Conservation (phyloP, 768 basidiomycete species). For the Lactarius hatsudake region DNA sequence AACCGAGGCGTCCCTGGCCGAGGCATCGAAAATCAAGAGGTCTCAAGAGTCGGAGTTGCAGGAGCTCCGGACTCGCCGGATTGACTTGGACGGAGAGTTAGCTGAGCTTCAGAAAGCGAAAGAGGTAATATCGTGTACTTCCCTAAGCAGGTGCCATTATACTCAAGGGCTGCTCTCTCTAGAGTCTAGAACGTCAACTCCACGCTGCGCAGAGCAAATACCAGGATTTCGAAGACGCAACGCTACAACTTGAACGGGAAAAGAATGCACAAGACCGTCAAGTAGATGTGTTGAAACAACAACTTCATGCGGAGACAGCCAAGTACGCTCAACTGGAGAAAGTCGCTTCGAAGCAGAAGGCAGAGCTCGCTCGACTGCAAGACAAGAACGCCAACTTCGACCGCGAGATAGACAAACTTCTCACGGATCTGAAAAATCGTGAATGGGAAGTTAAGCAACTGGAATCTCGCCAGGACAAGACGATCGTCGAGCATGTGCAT, state of each 20-base stretch:
- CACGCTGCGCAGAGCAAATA: constrained; percentile 67
- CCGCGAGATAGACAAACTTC: constrained; percentile 73
- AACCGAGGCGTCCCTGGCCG: constrained; percentile 47
- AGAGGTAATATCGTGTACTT: constrained; percentile 53
- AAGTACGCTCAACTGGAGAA: constrained; percentile 79
- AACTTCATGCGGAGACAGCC: constrained; percentile 68
- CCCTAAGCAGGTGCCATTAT: neutral
- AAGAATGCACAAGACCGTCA: constrained; percentile 71
- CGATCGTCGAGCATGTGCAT: constrained; percentile 97
- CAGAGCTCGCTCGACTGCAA: constrained; percentile 65
- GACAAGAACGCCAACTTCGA: constrained; percentile 71
- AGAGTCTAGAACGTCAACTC: constrained; percentile 82
- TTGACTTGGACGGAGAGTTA: constrained; percentile 62
- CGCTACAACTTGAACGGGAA: constrained; percentile 81
- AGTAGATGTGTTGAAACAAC: constrained; percentile 64
- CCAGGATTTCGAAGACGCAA: constrained; percentile 84
- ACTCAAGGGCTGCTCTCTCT: constrained; percentile 18
- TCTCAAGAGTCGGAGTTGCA: constrained; percentile 70
- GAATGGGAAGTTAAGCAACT: constrained; percentile 88
- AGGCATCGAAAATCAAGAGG: constrained; percentile 68
- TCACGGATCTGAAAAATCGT: constrained; percentile 74
- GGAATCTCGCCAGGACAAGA: constrained; percentile 88
- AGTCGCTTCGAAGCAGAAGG: constrained; percentile 54
- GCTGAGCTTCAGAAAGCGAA: constrained; percentile 60
- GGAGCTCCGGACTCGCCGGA: constrained; percentile 62